Conservation (phyloP, 2,329 filamentous ascomycete species). For the Aspergillus calidoustus region DNA sequence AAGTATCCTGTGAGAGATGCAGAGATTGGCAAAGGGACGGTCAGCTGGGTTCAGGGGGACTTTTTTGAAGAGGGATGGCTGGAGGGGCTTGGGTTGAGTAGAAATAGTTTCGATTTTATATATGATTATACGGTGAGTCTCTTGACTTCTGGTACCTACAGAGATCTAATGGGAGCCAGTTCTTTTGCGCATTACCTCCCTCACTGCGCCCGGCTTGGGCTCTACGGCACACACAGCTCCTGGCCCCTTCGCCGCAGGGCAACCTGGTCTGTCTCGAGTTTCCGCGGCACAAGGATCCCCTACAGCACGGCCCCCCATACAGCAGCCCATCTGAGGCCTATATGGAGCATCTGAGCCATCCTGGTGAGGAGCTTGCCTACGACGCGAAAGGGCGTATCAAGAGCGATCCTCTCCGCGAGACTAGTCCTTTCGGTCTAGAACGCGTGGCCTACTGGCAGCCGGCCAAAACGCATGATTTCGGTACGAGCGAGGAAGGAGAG, state of each 20-base stretch:
- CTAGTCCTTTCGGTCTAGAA: conserved; percentile 44
- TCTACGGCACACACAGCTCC: conserved; percentile 57
- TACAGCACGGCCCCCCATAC: conserved; percentile 73
- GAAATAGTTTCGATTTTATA: conserved; percentile 22
- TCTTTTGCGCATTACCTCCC: conserved; percentile 64
- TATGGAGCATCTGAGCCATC: conserved; percentile 69
- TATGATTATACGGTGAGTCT: conserved; percentile 57
- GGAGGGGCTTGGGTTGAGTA: conserved; percentile 2
- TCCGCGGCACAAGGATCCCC: conserved; percentile 71
- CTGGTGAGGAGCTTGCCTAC: conserved; percentile 70
- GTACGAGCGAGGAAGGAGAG: conserved; percentile 50
- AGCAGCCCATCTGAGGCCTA: conserved; percentile 72
- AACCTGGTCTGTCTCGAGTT: conserved; percentile 73
- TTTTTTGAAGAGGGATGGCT: conserved; percentile 24
- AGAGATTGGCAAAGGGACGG: conserved; percentile 46
- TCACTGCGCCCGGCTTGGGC: conserved; percentile 63
- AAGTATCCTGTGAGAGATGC: conserved; percentile 17
- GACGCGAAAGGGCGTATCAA: conserved; percentile 57
- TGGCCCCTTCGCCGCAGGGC: conserved; percentile 53
- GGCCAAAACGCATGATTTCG: conserved; percentile 59
- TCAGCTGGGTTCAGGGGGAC: conserved; percentile 65
- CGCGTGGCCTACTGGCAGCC: conserved; percentile 61
- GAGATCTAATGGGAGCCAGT: conserved; percentile 45
- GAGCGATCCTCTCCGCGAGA: conserved; percentile 52
- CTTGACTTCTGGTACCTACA: background rate